A percentile compares a stretch with the other conserved stretches of the same genome.
phyloP scores from a whole-genome alignment of 2,329 filamentous ascomycete genomes.

The Colletotrichum musae region DNA sequence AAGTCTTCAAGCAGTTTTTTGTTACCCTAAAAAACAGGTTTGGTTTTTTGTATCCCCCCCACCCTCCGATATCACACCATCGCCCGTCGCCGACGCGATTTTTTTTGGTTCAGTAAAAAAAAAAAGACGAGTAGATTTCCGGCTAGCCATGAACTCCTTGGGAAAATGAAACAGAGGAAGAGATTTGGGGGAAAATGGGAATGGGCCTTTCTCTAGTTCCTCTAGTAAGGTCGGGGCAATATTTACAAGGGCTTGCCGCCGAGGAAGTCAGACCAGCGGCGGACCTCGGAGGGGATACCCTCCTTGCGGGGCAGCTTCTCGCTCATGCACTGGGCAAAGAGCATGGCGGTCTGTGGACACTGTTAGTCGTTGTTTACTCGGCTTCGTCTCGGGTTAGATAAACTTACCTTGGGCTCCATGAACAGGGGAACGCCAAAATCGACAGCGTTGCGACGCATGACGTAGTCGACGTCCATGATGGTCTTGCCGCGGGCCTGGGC shows the following conservation, averaged over 20 bases:
- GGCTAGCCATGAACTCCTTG: conserved; percentile 32
- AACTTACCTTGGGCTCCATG: conserved; percentile 92
- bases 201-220: neutral
- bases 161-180: conserved; percentile 14
- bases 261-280: conserved; percentile 95
- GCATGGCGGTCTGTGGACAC: conserved; percentile 82
- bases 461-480: conserved; percentile 92
- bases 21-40: conserved; percentile 23
- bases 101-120: neutral
- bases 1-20: conserved; percentile 4
- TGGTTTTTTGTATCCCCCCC: neutral
- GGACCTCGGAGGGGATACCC: conserved; percentile 91
- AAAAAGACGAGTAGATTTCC: conserved; percentile 28
- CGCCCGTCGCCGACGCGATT: conserved; percentile 11
- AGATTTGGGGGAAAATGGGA: neutral
- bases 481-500: conserved; percentile 87
- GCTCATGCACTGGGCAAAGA: conserved; percentile 97
- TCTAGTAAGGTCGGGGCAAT: neutral
- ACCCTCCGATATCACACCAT: conserved; percentile 23
- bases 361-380: conserved; percentile 48
- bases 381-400: neutral
- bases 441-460: conserved; percentile 98
- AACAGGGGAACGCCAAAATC: conserved; percentile 98
- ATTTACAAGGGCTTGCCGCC: conserved; percentile 84
- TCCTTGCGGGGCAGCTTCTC: conserved; percentile 92